Evolutionary conservation across 192 early-diverging fungal genomes (phyloP), one percentile per base, ranked within the genome.

Genomic region (Ramicandelaber brevisporus): DNA sequence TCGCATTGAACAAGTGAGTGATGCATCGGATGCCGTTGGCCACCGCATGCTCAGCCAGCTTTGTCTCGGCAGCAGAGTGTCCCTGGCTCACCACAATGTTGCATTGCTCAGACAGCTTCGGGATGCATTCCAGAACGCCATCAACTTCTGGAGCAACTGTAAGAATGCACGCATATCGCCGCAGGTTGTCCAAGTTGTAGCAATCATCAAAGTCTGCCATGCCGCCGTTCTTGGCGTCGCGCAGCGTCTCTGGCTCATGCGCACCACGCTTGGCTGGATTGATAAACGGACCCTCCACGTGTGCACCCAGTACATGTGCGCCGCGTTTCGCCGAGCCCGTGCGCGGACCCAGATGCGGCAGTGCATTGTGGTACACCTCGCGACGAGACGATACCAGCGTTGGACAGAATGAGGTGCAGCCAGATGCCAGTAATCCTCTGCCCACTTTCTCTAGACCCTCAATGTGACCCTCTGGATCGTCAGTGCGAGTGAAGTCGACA

Each of bases 1-100:
- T 78, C 11, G 74, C 74, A 27, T 78, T 78, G 43, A 74, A 78
- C 15, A 78, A 40, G 35, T 78, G 74, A 0, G 74, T 74, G 26
- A 78, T 66, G 40, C 59, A 62, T 0, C 51, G 62, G 4, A 68
- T 67, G 23, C 70, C 70, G 6, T 49, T 61, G 8, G 31, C 26
- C 19, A 63, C 48, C 0, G 65, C 70, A 10, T 37, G 33, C 21
- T 60, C 53, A 3, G 70, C 67, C 30, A 59, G 37, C 20, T 53
- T 42, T 14, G 55, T 54, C 6, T 44, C 54, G 17, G 57, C 60
- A 33, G 48, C 49, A 2, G 70, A 62, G 40, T 74, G 67, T 14
- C 62, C 61, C 46, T 32, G 30, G 37, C 63, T 63, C 10, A 78
- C 59, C 1, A 57, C 63, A 29, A 78, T 62, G 5, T 13, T 14